These are phyloP conservation scores for Globisporangium emineosum DNA, from an alignment of 352 stramenopile genomes.

Conservation along the genomic window DNA sequence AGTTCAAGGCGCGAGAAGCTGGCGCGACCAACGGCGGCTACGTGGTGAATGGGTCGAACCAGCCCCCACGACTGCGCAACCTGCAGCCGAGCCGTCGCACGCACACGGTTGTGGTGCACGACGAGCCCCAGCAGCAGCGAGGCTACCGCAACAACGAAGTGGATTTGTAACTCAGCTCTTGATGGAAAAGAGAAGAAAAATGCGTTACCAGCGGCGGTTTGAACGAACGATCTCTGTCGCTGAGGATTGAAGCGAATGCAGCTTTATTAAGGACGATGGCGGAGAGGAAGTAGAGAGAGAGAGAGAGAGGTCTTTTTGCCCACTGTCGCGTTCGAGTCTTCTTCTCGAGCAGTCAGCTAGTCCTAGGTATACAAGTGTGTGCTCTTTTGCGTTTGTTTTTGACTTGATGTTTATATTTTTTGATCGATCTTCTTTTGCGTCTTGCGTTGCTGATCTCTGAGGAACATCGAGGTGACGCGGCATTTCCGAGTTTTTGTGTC, in stretches of 20 bases:
- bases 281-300: not conserved
- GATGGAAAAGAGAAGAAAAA: not conserved
- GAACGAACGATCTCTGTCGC: not conserved
- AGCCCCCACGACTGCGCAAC: conserved; percentile 14
- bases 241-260: conserved; percentile 11
- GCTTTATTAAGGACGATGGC: conserved; percentile 8
- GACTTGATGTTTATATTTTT: conserved; percentile 16
- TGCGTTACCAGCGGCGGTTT: not conserved
- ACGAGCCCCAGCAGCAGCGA: conserved; percentile 8
- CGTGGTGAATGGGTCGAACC: not conserved
- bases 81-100: conserved; percentile 23
- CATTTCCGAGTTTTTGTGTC: too few species aligned
- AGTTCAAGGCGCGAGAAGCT: conserved; percentile 3
- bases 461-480: too few species aligned
- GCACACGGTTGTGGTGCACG: conserved; percentile 27
- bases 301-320: not conserved
- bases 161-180: conserved; percentile 21
- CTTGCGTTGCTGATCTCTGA: not conserved
- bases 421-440: not conserved
- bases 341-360: conserved; percentile 8
- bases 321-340: not conserved
- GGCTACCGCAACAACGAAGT: conserved; percentile 47
- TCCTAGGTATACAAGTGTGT: conserved; percentile 15
- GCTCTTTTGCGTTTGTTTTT: conserved; percentile 13
- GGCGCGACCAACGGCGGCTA: not conserved